A percentile compares a stretch with the other conserved stretches of the same genome.
These are phyloP conservation scores for Aciculosporium take DNA, from an alignment of 2,329 filamentous ascomycete genomes.

Conservation along the genomic window DNA sequence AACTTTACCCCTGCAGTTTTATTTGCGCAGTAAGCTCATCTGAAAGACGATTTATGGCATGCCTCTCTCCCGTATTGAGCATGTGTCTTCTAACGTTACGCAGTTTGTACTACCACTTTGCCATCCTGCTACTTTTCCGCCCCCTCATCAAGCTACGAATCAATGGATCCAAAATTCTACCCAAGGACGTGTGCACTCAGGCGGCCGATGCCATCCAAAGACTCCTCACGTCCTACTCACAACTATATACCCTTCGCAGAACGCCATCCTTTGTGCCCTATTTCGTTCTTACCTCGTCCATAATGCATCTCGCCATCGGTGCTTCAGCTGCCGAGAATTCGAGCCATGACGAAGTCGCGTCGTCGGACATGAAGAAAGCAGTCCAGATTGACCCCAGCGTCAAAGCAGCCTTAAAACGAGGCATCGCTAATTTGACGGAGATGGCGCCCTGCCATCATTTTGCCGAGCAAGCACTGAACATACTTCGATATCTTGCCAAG, in stretches of 20 bases:
- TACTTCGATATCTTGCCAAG: constrained; percentile 40
- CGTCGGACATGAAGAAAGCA: constrained; percentile 17
- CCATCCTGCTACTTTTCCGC: constrained; percentile 58
- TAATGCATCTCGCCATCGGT: constrained; percentile 44
- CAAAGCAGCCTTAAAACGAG: constrained; percentile 33
- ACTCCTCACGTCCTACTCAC: constrained; percentile 40
- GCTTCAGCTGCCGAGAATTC: constrained; percentile 18
- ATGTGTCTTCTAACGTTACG: not conserved
- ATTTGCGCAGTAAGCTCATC: constrained; percentile 51
- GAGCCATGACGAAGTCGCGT: constrained; percentile 6
- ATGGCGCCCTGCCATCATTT: constrained; percentile 49
- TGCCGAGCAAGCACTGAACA: constrained; percentile 45
- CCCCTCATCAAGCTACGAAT: constrained; percentile 53
- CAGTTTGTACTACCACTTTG: constrained; percentile 58
- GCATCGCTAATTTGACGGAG: constrained; percentile 42
- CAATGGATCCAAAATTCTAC: constrained; percentile 47
- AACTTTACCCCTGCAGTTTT: constrained; percentile 61
- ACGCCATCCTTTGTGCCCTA: constrained; percentile 49
- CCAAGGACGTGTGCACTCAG: constrained; percentile 51
- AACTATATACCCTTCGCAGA: constrained; percentile 41
- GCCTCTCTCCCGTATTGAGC: not conserved
- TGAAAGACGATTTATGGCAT: not conserved
- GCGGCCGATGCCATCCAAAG: constrained; percentile 46
- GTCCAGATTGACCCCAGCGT: constrained; percentile 25
- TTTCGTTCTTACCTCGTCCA: constrained; percentile 46